Conservation (phyloP, 345 rosid species). For the Camelina hispida region DNA sequence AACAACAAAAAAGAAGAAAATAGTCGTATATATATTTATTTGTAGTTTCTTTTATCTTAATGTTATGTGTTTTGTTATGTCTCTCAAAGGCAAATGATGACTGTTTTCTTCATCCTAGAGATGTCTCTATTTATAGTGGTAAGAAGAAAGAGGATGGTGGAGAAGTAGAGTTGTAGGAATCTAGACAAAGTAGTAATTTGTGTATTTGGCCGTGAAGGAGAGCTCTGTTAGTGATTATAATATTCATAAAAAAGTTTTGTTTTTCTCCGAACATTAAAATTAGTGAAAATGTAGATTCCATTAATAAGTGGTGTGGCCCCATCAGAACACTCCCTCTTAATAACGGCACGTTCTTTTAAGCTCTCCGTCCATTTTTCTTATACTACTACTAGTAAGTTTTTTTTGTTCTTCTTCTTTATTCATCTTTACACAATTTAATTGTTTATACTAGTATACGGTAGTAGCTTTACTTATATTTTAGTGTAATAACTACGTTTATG, state of each 20-base stretch:
- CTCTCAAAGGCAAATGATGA: slow-evolving; percentile 33
- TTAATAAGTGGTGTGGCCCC: slow-evolving; percentile 32
- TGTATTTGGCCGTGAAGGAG: slow-evolving; percentile 38
- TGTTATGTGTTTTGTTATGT: background rate
- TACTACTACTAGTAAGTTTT: background rate
- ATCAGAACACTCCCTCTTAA: slow-evolving; percentile 21
- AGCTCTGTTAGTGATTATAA: slow-evolving; percentile 17
- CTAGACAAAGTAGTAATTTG: slow-evolving; percentile 37
- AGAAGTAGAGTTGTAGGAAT: slow-evolving; percentile 24
- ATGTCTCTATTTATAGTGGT: slow-evolving; percentile 40
- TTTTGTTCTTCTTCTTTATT: background rate
- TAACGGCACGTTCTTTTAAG: slow-evolving; percentile 43
- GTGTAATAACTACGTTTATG: background rate
- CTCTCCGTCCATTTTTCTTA: slow-evolving; percentile 35
- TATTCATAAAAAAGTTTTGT: background rate
- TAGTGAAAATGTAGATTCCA: slow-evolving; percentile 23
- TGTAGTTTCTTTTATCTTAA: background rate
- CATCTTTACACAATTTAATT: background rate
- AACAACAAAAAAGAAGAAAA: background rate
- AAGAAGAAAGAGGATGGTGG: slow-evolving; percentile 28
- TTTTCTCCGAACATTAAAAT: background rate
- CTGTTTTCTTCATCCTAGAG: slow-evolving; percentile 31
- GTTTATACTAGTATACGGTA: background rate
- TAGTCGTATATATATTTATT: background rate
- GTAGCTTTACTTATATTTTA: background rate